Conservation (phyloP, 1,284 basidiomycete species). For the Vanrija humicola region DNA sequence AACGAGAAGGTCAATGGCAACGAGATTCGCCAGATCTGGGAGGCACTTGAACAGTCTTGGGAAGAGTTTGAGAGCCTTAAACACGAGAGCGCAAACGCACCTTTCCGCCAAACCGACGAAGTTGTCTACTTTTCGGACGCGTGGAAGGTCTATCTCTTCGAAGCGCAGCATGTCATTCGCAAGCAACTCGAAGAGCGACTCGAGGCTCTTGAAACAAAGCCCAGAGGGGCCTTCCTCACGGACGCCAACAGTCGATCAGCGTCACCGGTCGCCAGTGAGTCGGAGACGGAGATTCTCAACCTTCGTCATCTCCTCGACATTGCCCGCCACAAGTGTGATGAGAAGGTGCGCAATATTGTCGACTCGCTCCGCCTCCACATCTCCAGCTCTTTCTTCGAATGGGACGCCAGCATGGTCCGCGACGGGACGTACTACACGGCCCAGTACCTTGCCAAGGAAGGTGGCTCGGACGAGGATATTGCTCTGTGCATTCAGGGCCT, state of each 20-base stretch:
- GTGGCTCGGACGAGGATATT: conserved; percentile 65
- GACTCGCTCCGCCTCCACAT: conserved; percentile 54
- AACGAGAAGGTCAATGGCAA: conserved; percentile 60
- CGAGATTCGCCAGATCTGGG: conserved; percentile 68
- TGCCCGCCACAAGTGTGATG: conserved; percentile 56
- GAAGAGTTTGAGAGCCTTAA: conserved; percentile 69
- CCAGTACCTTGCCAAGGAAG: conserved; percentile 58
- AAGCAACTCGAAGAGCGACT: conserved; percentile 42
- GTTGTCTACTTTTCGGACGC: conserved; percentile 66
- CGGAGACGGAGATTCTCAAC: conserved; percentile 12
- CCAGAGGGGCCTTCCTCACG: neutral
- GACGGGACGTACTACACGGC: conserved; percentile 65
- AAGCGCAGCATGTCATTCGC: conserved; percentile 45
- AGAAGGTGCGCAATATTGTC: conserved; percentile 51
- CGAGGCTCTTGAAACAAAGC: conserved; percentile 3
- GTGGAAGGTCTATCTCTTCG: conserved; percentile 55
- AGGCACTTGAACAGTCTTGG: conserved; percentile 72
- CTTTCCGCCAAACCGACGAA: conserved; percentile 58
- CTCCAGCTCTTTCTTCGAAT: conserved; percentile 61
- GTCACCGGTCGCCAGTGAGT: conserved; percentile 1
- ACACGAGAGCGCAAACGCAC: conserved; percentile 33
- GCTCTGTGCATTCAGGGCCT: conserved; percentile 66
- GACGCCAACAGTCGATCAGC: neutral
- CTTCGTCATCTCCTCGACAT: conserved; percentile 53
- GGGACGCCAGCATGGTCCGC: conserved; percentile 73